Percentiles rank a stretch among this genome's conserved stretches.
Conservation (phyloP, 2,329 filamentous ascomycete species). For the Phyllosticta citrichinensis region DNA sequence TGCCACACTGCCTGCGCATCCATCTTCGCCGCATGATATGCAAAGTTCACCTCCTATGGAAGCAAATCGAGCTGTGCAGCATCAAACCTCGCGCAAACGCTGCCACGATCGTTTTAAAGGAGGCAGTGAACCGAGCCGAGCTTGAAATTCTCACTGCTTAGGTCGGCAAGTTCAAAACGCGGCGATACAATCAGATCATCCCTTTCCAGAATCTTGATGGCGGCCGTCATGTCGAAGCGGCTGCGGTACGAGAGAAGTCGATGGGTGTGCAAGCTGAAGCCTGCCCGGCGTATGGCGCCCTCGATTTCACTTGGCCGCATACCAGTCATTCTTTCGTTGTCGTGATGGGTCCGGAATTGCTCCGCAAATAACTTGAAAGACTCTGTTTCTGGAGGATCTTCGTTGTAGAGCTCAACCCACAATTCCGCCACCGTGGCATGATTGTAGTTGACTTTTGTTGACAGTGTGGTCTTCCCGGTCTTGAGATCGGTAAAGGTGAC, state of each 20-base stretch:
- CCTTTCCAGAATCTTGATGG: neutral
- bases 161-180: neutral
- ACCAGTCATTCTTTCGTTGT: neutral
- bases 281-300: neutral
- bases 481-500: neutral
- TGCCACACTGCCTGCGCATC: neutral
- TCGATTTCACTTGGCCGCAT: neutral
- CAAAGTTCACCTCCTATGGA: neutral
- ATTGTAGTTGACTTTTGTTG: neutral
- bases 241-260: neutral
- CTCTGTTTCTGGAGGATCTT: neutral
- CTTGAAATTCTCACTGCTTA: neutral
- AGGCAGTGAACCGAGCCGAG: neutral
- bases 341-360: neutral
- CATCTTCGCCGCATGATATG: neutral
- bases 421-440: neutral
- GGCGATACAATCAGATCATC: neutral
- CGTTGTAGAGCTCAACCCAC: neutral
- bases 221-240: neutral
- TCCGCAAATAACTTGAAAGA: neutral
- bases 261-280: neutral
- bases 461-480: neutral
- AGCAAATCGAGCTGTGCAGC: neutral
- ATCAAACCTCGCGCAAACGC: neutral
- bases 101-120: neutral